A percentile compares a stretch with the other conserved stretches of the same genome.
Conservation (phyloP, 768 basidiomycete species). For the Mrakia gelida region DNA sequence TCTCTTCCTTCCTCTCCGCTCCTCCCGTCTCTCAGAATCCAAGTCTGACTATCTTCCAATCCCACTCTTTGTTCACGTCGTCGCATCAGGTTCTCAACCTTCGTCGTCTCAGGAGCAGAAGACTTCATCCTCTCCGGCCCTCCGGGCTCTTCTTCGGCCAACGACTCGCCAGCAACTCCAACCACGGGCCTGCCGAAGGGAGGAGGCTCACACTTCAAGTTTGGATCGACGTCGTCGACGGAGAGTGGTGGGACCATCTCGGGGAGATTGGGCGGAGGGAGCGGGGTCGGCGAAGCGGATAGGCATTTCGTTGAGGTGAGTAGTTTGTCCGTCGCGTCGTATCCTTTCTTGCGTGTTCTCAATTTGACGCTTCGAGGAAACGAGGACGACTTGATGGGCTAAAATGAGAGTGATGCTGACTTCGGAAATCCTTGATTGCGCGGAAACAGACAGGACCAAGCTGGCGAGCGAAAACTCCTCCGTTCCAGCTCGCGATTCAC, state of each 20-base stretch:
- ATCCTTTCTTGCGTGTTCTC: too few species aligned
- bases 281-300: constrained; percentile 11
- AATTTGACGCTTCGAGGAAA: too few species aligned
- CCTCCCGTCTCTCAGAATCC: not conserved
- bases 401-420: too few species aligned
- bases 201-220: not conserved
- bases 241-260: not conserved
- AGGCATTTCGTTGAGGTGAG: constrained; percentile 17
- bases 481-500: constrained; percentile 70
- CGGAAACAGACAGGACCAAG: constrained; percentile 47
- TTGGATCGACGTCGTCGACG: not conserved
- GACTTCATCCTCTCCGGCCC: constrained; percentile 71
- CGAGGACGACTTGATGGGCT: too few species aligned
- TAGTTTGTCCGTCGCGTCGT: too few species aligned
- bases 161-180: not conserved
- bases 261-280: not conserved
- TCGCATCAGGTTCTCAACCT: constrained; percentile 64
- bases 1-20: not conserved
- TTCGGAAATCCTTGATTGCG: too few species aligned
- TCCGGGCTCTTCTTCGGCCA: not conserved
- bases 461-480: constrained; percentile 69
- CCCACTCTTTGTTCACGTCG: too few species aligned
- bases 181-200: not conserved
- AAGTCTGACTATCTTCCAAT: not conserved
- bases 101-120: constrained; percentile 80